Evolutionary conservation across 805 yeast genomes (phyloP).

Genomic region (Sungouiozyma intestinalis): DNA sequence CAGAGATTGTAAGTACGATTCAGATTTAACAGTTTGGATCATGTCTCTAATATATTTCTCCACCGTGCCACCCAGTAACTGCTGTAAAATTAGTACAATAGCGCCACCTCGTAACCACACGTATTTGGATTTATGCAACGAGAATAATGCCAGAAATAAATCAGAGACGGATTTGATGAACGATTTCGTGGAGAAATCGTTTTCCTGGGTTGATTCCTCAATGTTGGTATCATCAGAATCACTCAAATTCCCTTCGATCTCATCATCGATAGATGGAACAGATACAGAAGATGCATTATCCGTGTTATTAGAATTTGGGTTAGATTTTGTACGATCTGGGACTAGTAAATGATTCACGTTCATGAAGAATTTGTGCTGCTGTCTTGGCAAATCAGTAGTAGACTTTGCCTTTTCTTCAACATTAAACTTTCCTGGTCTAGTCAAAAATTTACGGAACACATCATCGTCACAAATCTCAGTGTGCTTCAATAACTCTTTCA

Average conservation of each 20-base stretch:
- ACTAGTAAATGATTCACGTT: not conserved
- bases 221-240: not conserved
- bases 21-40: slow-evolving; percentile 19
- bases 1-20: slow-evolving; percentile 35
- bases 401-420: not conserved
- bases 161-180: slow-evolving; percentile 81
- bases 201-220: not conserved
- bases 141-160: slow-evolving; percentile 57
- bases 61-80: slow-evolving; percentile 76
- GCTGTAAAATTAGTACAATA: slow-evolving; percentile 68
- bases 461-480: slow-evolving; percentile 66
- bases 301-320: no score
- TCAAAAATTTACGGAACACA: slow-evolving; percentile 65
- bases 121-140: slow-evolving; percentile 49
- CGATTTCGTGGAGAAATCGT: slow-evolving; percentile 24
- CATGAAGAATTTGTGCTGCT: not conserved
- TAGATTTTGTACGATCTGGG: not conserved
- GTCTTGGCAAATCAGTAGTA: not conserved
- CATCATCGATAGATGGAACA: not conserved
- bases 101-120: slow-evolving; percentile 81
- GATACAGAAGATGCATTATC: not conserved
- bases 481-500: slow-evolving; percentile 44
- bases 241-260: not conserved
- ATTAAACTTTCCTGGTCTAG: slow-evolving; percentile 26
- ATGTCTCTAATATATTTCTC: slow-evolving; percentile 51